phyloP scores from a whole-genome alignment of 2,329 filamentous ascomycete genomes.

The Colletotrichum acutatum region DNA sequence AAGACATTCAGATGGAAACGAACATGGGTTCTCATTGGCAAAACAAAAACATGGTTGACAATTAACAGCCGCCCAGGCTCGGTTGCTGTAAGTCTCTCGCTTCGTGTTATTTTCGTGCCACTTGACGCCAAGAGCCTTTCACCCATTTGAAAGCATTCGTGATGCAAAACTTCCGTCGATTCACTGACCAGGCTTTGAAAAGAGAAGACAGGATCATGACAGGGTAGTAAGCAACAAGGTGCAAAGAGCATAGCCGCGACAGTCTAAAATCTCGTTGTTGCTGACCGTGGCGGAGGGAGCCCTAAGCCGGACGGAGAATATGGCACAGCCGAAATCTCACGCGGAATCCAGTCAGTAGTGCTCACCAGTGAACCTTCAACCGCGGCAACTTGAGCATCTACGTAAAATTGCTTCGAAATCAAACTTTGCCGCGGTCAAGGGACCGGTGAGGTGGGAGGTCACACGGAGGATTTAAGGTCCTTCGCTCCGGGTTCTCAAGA shows the following conservation, averaged over 20 bases:
- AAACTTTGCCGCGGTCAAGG: neutral
- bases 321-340: neutral
- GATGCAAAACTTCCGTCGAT: neutral
- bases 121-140: neutral
- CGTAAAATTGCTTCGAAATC: neutral
- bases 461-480: neutral
- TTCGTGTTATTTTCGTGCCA: neutral
- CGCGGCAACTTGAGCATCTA: neutral
- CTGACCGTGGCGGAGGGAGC: neutral
- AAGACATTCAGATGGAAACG: neutral
- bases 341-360: neutral
- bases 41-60: neutral
- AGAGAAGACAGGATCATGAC: neutral
- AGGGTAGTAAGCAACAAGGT: neutral
- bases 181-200: neutral
- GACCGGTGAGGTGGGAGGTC: neutral
- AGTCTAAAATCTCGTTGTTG: neutral
- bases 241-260: neutral
- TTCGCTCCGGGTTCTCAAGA: neutral
- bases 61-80: neutral
- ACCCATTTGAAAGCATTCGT: neutral
- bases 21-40: neutral
- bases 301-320: neutral
- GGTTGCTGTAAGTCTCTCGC: neutral
- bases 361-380: constrained; percentile 1